Evolutionary conservation across 2,329 filamentous ascomycete genomes (phyloP).

Genomic region (Claviceps humidiphila): DNA sequence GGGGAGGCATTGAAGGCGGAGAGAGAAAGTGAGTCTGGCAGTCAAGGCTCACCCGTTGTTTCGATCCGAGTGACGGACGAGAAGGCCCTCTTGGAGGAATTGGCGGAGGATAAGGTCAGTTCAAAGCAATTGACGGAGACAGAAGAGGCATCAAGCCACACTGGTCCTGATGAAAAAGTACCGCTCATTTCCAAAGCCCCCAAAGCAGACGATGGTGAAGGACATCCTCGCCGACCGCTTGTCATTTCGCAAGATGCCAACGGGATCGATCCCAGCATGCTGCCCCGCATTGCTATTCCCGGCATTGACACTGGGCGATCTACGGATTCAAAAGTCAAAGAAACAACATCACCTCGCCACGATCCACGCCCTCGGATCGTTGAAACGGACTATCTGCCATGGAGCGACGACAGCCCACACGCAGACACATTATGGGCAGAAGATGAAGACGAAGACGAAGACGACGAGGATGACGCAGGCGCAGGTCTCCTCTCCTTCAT

Average conservation of each 20-base stretch:
- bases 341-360: slow-evolving; percentile 18
- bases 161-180: no score
- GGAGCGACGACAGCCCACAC: slow-evolving; percentile 43
- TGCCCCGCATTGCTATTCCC: not conserved
- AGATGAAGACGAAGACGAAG: slow-evolving; percentile 2
- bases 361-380: slow-evolving; percentile 30
- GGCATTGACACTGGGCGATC: slow-evolving; percentile 8
- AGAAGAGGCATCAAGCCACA: slow-evolving; percentile 19
- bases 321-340: slow-evolving; percentile 15
- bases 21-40: slow-evolving; percentile 16
- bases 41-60: slow-evolving; percentile 24
- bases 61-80: slow-evolving; percentile 1
- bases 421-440: slow-evolving; percentile 27
- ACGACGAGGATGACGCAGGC: not conserved
- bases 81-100: not conserved
- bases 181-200: slow-evolving; percentile 31
- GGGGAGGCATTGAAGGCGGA: slow-evolving; percentile 16
- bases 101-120: slow-evolving; percentile 4
- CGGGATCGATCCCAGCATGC: not conserved
- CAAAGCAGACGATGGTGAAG: slow-evolving; percentile 21
- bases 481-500: not conserved
- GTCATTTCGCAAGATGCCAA: slow-evolving; percentile 17
- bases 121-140: slow-evolving; percentile 18
- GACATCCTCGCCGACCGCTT: slow-evolving; percentile 18
- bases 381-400: slow-evolving; percentile 46